Base-by-base conservation (phyloP, 2,329 filamentous ascomycete species). In the Alternaria brassicae region DNA sequence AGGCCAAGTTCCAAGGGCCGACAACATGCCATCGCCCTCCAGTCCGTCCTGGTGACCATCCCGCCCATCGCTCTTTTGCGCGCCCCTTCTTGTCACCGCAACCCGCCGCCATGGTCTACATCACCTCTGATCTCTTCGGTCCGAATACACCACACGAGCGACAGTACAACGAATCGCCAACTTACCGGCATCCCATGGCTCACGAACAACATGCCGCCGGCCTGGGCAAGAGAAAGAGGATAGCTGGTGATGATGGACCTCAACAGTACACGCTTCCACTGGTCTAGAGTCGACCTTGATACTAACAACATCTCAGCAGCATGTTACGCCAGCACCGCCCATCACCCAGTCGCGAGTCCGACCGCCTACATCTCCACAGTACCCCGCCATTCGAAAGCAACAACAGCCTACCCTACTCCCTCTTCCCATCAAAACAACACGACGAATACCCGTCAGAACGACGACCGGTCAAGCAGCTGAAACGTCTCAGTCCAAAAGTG, bases 111-210 rank as follows among this genome's bases (percentile, higher is more conserved):
- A 77, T 77, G 75, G 70, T 72, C 32, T 77, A 76, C 56, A 77
- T 77, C 53, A 77, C 75, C 23, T 65, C 72, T n/a, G 70, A 75
- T 28, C 70, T 77, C 15, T 77, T 77, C 58, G 66, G 70, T 21
- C 63, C 68, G 28, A 59, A 63, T 19, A 50, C 61, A 28, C 32
- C 56, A 50, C 64, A 66, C 58, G 41, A 60, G 25, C 58, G 56
- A 40, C 37, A 51, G 4, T 52, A 61, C 32, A 56, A 50, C 34
- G 37, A 23, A 27, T 32, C 55, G 5, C 39, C 49, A 61, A 32
- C 62, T 53, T 50, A 54, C 27, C 67, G 67, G 63, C 66, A 63
- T 28, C 52, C 53, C 39, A 74, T 70, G 71, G 45, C 61, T 7
- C 66, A 72, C 27, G 45, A 67, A 8, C 68, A 68, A 32, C 56